These are phyloP conservation scores for Xylaria acuta DNA, from an alignment of 495 filamentous ascomycete genomes.

Conservation along the genomic window DNA sequence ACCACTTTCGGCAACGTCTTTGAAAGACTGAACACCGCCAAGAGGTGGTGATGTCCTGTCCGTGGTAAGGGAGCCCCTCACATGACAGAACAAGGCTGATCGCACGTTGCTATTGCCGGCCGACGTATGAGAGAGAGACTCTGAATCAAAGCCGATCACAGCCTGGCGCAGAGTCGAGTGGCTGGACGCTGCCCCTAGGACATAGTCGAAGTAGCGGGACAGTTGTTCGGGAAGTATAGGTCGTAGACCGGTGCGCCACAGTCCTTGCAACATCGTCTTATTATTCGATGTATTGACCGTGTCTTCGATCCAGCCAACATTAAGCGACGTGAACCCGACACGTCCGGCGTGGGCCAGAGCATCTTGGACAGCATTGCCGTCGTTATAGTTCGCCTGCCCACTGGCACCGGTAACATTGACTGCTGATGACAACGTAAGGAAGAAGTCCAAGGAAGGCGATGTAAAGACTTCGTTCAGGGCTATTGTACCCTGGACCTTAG, in stretches of 20 bases:
- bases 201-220: not conserved
- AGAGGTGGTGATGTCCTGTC: not conserved
- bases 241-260: not conserved
- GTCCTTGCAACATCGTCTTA: not conserved
- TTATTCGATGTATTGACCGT: not conserved
- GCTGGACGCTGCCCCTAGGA: not conserved
- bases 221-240: not conserved
- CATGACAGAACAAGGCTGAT: slow-evolving; percentile 10
- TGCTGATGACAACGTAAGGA: slow-evolving; percentile 9
- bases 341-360: not conserved
- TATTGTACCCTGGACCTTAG: not conserved
- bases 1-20: not conserved
- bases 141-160: not conserved
- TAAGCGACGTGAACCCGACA: not conserved
- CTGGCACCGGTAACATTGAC: not conserved
- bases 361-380: slow-evolving; percentile 16
- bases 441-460: not conserved
- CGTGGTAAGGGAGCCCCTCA: not conserved
- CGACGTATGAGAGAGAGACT: not conserved
- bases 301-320: slow-evolving; percentile 17
- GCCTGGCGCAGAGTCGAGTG: too few relatives aligned
- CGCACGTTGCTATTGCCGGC: not conserved
- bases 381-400: slow-evolving; percentile 4
- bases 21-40: not conserved
- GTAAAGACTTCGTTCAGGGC: not conserved